Evolutionary conservation across 2,329 filamentous ascomycete genomes (phyloP).

Genomic region (Fusarium falciforme): DNA sequence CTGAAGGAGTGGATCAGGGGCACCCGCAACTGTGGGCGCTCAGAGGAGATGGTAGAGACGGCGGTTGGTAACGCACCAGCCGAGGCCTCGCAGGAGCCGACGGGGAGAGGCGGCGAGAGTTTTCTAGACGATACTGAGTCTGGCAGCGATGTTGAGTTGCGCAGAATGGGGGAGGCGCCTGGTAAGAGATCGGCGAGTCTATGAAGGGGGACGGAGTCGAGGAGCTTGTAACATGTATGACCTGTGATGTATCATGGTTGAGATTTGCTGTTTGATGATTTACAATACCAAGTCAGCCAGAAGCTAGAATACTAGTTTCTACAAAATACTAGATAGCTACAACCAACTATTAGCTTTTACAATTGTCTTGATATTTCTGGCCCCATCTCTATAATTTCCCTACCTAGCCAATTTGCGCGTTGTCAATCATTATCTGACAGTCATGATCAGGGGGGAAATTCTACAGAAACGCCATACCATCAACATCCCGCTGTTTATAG

Average conservation of each 20-base stretch:
- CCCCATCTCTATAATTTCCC: not conserved
- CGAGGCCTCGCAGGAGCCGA: slow-evolving; percentile 13
- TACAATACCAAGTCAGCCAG: not conserved
- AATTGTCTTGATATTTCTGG: not conserved
- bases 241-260: slow-evolving; percentile 15
- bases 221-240: not conserved
- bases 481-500: not conserved
- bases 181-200: slow-evolving; percentile 42
- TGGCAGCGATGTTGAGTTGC: slow-evolving; percentile 50
- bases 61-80: not conserved
- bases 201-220: slow-evolving; percentile 7
- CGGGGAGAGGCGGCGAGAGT: slow-evolving; percentile 30
- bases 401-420: not conserved
- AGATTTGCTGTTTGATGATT: slow-evolving; percentile 15
- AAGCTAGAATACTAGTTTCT: not conserved
- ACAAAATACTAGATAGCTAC: not conserved
- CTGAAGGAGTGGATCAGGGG: slow-evolving; percentile 35
- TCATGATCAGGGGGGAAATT: not conserved
- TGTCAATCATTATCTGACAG: not conserved
- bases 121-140: slow-evolving; percentile 48
- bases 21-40: not conserved
- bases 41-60: slow-evolving; percentile 30
- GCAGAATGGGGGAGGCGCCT: slow-evolving; percentile 41
- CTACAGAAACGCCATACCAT: not conserved
- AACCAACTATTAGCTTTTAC: not conserved